Evolutionary conservation across 768 basidiomycete species (phyloP), one percentile per base, ranked within the genome.

Genomic region (Boletus pseudopeckii): DNA sequence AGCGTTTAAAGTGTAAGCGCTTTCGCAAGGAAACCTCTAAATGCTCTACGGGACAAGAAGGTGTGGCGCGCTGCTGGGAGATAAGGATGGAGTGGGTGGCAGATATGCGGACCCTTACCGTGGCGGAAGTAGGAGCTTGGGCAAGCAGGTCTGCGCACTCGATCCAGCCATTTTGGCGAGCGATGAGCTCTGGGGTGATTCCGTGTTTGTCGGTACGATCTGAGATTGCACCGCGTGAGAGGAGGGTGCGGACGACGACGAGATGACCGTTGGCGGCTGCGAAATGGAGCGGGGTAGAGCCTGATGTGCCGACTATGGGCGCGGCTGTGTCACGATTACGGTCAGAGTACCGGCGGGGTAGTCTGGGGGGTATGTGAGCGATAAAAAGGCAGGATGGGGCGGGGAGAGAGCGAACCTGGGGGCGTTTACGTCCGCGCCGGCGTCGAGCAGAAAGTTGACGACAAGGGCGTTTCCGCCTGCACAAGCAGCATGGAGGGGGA

Each of bases 371-470:
- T 3, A 50, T 20, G 54, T 59, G 55, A 55, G 60, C 49, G 59
- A 55, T 39, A 34, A 49, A 51, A 3, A 1, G 39, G 50, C 18
- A 45, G 2, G 32, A 37, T 46, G 43, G 52, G 40, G 56, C 4
- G 51, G 43, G 15, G 66, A 30, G 45, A 55, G 18, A 52, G 69
- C 81, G 55, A 49, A 90, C 90, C 95, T 84, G 49, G 92, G 88
- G 5, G 94, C 94, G 72, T 98, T 98, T 30, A 98, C 96, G 67
- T 99, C 97, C n/a, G 97, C 97, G 20, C 97, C 96, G 53, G 85
- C 77, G 56, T 97, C 92, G 64, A 99, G 88, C 43, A 99, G 75
- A 58, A 95, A 78, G 63, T 84, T 82, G 38, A 98, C 93, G 41
- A 98, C 90, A 53, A 85, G 80, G 52, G 89, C 90, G 65, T 84